Conservation (phyloP, 768 basidiomycete species). For the Pleurotus cornucopiae region DNA sequence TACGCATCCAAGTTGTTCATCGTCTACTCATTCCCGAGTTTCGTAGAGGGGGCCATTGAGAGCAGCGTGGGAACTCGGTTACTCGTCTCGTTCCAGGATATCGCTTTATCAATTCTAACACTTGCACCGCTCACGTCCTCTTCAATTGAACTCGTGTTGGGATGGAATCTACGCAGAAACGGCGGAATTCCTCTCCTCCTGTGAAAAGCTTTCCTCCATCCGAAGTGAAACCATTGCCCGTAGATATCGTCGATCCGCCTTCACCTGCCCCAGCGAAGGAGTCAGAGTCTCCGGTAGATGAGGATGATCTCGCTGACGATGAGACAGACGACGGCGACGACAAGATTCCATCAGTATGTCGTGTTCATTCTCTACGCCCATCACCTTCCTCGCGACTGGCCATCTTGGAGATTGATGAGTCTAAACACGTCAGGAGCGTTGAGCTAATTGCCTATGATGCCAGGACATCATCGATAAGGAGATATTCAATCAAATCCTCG, state of each 20-base stretch:
- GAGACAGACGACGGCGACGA: not conserved
- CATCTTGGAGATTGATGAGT: not conserved
- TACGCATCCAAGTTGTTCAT: slow-evolving; percentile 21
- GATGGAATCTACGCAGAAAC: not conserved
- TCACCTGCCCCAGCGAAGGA: not conserved
- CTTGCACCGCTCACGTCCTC: not conserved
- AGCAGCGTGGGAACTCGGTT: too few relatives aligned
- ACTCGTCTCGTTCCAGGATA: not conserved
- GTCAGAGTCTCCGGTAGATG: not conserved
- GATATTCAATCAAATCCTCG: slow-evolving; percentile 81
- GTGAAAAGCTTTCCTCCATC: not conserved
- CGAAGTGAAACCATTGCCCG: slow-evolving; percentile 1
- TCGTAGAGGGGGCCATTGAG: slow-evolving; percentile 2
- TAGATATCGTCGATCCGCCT: not conserved
- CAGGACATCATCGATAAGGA: slow-evolving; percentile 60
- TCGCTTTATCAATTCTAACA: not conserved
- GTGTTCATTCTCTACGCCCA: not conserved
- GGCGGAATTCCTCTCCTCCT: not conserved
- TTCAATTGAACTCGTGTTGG: not conserved
- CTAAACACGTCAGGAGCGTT: not conserved
- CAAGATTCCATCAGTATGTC: slow-evolving; percentile 6
- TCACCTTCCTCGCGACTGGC: not conserved
- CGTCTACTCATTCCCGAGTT: slow-evolving; percentile 10
- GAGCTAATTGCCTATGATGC: not conserved
- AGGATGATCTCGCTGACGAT: not conserved